Conservation (phyloP, 805 yeast species). For the Novakomyces olei region DNA sequence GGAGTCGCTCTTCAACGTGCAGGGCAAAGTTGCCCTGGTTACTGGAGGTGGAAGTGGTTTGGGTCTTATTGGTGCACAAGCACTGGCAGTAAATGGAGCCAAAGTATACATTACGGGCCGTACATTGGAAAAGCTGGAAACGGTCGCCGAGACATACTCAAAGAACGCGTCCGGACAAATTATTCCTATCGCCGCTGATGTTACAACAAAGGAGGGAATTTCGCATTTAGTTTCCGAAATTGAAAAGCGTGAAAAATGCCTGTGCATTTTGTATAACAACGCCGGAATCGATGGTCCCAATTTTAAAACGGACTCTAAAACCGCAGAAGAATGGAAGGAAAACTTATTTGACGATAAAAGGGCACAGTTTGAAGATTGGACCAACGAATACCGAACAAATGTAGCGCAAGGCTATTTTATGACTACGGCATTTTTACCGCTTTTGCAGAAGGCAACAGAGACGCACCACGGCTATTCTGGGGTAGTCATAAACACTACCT, state of each 20-base stretch:
- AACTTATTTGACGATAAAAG: not conserved
- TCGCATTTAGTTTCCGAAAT: constrained; percentile 5
- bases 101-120: constrained; percentile 9
- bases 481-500: constrained; percentile 8
- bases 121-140: constrained; percentile 4
- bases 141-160: too few species aligned
- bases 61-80: constrained; percentile 8
- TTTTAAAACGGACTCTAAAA: not conserved
- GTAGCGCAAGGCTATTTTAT: constrained; percentile 10
- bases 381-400: constrained; percentile 8
- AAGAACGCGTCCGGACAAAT: too few species aligned
- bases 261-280: constrained; percentile 18
- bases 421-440: constrained; percentile 10
- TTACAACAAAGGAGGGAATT: constrained; percentile 7
- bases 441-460: constrained; percentile 9
- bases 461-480: constrained; percentile 1
- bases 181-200: constrained; percentile 6
- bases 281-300: constrained; percentile 13
- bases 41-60: constrained; percentile 6
- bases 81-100: constrained; percentile 8
- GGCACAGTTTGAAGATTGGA: constrained; percentile 6
- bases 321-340: constrained; percentile 1
- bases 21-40: constrained; percentile 2
- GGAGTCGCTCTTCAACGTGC: too few species aligned
- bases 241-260: constrained; percentile 4